Evolutionary conservation across 2,329 filamentous ascomycete species (phyloP).

Genomic region (Sporothrix inflata): DNA sequence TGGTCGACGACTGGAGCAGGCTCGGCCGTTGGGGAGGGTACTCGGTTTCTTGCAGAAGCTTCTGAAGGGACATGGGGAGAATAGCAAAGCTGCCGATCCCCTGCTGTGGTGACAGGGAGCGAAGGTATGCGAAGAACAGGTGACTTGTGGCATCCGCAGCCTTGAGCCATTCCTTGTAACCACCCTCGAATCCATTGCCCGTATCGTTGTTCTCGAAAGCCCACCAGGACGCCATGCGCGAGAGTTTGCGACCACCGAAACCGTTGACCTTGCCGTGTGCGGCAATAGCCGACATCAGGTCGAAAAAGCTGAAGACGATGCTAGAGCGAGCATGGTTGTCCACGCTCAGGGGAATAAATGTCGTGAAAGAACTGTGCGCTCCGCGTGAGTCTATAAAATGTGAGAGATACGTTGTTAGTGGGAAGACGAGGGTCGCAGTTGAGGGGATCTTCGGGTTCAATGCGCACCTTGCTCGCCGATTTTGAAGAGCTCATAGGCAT

Average conservation of each 20-base stretch:
- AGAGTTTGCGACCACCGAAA: conserved; percentile 89
- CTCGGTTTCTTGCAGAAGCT: conserved; percentile 87
- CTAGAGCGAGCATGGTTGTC: conserved; percentile 82
- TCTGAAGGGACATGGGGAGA: conserved; percentile 87
- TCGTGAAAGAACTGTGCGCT: conserved; percentile 91
- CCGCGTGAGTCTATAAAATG: conserved; percentile 75
- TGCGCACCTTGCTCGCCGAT: conserved; percentile 81
- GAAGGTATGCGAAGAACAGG: conserved; percentile 95
- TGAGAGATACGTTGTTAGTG: background rate
- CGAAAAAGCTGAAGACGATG: conserved; percentile 97
- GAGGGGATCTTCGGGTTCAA: no score
- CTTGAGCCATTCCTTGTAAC: conserved; percentile 86
- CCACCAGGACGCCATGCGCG: conserved; percentile 97
- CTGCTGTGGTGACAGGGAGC: conserved; percentile 83
- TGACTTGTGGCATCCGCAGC: conserved; percentile 96
- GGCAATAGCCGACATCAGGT: conserved; percentile 85
- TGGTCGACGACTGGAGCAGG: conserved; percentile 77
- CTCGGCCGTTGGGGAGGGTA: conserved; percentile 83
- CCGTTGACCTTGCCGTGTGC: conserved; percentile 94
- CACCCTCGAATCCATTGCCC: conserved; percentile 89
- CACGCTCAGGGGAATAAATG: conserved; percentile 92
- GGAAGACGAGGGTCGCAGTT: background rate
- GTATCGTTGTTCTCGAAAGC: conserved; percentile 89
- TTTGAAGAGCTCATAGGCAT: conserved; percentile 94
- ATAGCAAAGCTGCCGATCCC: conserved; percentile 78